Conservation (phyloP, 1,284 basidiomycete species). For the Cryptococcus maquisensis region DNA sequence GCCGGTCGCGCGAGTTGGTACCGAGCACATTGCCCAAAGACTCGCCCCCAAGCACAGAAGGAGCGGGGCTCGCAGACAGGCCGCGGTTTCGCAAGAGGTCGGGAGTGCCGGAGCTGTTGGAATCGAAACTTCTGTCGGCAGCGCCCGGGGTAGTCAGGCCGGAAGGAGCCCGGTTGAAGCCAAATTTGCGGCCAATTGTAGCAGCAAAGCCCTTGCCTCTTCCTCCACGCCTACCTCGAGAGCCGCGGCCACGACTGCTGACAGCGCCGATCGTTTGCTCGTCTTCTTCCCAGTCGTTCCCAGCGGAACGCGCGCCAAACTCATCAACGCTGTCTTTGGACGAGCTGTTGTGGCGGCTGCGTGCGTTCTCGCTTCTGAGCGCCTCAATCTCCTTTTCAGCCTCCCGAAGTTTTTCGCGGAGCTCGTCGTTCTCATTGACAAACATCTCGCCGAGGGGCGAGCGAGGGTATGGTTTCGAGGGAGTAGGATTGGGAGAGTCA, state of each 20-base stretch:
- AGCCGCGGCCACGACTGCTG: conserved; percentile 27
- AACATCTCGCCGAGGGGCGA: conserved; percentile 45
- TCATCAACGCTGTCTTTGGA: conserved; percentile 26
- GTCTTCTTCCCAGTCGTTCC: conserved; percentile 28
- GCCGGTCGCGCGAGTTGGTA: conserved; percentile 7
- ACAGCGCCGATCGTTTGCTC: conserved; percentile 15
- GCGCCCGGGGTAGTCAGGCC: conserved; percentile 18
- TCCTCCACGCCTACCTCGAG: conserved; percentile 38
- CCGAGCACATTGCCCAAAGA: conserved; percentile 21
- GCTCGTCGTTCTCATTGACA: conserved; percentile 46
- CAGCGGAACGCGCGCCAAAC: conserved; percentile 26
- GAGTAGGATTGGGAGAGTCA: conserved; percentile 64
- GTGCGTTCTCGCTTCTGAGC: conserved; percentile 26
- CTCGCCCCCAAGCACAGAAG: conserved; percentile 13
- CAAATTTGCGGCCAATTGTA: conserved; percentile 37
- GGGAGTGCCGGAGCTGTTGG: conserved; percentile 38
- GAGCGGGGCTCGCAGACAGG: conserved; percentile 12
- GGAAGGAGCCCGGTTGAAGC: conserved; percentile 32
- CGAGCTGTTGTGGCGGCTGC: conserved; percentile 3
- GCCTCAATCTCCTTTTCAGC: conserved; percentile 42
- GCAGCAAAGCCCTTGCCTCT: conserved; percentile 35
- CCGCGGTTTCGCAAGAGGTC: conserved; percentile 38
- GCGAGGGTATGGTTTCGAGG: conserved; percentile 57
- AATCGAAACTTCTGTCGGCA: conserved; percentile 40
- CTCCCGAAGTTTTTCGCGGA: conserved; percentile 37